A percentile compares a stretch with the other conserved stretches of the same genome.
These are phyloP conservation scores for Phlebiopsis flavidoalba DNA, from an alignment of 768 basidiomycete species.

Conservation along the genomic window DNA sequence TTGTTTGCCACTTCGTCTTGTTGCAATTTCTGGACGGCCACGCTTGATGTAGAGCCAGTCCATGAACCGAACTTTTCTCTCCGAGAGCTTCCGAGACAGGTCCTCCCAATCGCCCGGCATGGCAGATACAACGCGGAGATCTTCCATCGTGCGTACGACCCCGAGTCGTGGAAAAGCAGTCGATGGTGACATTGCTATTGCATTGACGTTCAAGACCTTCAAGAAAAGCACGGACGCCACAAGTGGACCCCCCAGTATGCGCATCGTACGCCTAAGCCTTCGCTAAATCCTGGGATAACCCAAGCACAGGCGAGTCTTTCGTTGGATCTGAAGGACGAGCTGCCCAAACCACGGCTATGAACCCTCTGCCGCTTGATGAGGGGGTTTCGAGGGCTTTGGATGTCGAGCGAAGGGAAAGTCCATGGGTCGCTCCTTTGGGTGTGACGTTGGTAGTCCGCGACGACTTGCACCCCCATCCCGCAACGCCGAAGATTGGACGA, in stretches of 20 bases:
- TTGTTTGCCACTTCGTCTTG: too few relatives aligned
- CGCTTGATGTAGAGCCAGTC: constrained; percentile 10
- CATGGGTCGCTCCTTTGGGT: too few relatives aligned
- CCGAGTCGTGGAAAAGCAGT: background rate
- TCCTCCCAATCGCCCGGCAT: background rate
- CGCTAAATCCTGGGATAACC: background rate
- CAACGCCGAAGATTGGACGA: too few relatives aligned
- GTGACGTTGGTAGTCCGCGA: too few relatives aligned
- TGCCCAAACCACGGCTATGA: too few relatives aligned
- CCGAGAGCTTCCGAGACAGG: background rate
- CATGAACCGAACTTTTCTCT: background rate
- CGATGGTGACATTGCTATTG: background rate
- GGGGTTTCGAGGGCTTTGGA: too few relatives aligned
- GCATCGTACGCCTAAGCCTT: background rate
- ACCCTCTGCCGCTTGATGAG: too few relatives aligned
- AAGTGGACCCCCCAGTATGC: background rate
- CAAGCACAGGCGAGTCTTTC: background rate
- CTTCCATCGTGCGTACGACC: background rate
- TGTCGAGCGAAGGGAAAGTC: too few relatives aligned
- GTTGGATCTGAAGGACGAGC: background rate
- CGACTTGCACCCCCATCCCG: too few relatives aligned
- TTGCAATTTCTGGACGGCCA: background rate
- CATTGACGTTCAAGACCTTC: background rate
- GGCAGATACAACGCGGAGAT: background rate
- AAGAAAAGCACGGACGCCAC: background rate